phyloP scores from a whole-genome alignment of 768 basidiomycete genomes.

The Chalciporus chontae region DNA sequence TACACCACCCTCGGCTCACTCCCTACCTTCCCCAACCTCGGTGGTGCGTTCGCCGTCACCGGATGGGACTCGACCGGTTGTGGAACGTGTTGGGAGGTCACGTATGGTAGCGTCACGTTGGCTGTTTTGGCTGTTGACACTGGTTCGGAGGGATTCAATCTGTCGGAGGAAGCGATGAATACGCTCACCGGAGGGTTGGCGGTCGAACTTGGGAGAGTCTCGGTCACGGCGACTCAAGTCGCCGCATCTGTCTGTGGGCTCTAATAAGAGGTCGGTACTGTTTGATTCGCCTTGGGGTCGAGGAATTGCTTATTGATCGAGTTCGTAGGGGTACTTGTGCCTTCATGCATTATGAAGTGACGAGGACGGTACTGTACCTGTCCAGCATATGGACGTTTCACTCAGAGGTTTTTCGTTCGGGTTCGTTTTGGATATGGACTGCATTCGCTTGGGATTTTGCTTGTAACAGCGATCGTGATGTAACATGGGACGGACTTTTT shows the following conservation, averaged over 20 bases:
- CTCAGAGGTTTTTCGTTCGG: neutral
- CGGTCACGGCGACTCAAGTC: constrained; percentile 43
- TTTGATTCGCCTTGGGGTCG: too few species aligned
- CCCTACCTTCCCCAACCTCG: constrained; percentile 31
- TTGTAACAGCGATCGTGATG: too few species aligned
- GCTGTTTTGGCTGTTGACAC: constrained; percentile 28
- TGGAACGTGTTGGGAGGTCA: constrained; percentile 33
- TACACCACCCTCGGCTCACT: constrained; percentile 33
- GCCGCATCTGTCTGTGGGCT: constrained; percentile 46
- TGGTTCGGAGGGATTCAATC: constrained; percentile 38
- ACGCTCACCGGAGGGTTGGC: constrained; percentile 47
- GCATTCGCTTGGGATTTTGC: neutral
- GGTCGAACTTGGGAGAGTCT: constrained; percentile 43
- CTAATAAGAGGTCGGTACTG: neutral
- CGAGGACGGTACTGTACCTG: neutral
- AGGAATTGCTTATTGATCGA: neutral
- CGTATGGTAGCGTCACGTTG: constrained; percentile 21
- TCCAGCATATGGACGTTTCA: neutral
- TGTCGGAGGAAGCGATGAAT: constrained; percentile 55
- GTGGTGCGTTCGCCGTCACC: constrained; percentile 31
- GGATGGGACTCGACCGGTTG: constrained; percentile 29
- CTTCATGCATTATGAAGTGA: neutral
- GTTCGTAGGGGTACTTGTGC: too few species aligned
- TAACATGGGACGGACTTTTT: too few species aligned
- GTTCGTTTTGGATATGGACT: neutral